Conservation (phyloP, 805 yeast species). For the Hanseniaspora taiwanica region DNA sequence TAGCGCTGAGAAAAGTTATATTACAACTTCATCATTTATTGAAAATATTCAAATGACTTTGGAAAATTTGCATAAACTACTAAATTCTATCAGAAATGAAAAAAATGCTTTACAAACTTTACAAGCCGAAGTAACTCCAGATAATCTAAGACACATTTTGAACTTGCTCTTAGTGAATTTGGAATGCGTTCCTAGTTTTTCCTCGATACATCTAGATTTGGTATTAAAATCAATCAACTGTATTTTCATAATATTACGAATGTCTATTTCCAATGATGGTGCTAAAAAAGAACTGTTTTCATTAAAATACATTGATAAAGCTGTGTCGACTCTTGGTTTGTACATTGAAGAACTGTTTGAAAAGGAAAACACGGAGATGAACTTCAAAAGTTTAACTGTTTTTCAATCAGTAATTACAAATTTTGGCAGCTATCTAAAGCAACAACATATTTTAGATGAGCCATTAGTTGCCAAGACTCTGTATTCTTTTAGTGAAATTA, state of each 20-base stretch:
- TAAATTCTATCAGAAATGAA: no score
- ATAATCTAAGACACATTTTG: no score
- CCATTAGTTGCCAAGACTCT: conserved; percentile 44
- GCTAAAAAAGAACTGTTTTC: background rate
- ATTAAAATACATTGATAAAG: background rate
- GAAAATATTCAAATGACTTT: conserved; percentile 8
- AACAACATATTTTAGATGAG: conserved; percentile 29
- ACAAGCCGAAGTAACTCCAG: no score
- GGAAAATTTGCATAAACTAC: background rate
- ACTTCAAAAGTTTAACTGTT: conserved; percentile 18
- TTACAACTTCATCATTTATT: conserved; percentile 9
- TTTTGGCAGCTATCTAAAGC: conserved; percentile 27
- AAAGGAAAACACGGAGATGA: background rate
- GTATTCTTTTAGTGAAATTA: conserved; percentile 27
- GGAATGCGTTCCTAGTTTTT: background rate
- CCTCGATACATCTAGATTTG: background rate
- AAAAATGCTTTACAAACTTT: no score
- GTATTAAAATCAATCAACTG: background rate
- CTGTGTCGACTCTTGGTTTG: background rate
- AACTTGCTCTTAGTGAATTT: background rate
- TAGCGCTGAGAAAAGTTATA: background rate
- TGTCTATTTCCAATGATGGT: background rate
- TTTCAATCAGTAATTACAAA: conserved; percentile 28
- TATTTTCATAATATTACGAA: background rate
- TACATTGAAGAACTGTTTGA: background rate